phyloP scores from a whole-genome alignment of 1,284 basidiomycete species.

The Phenoliferia sp. region DNA sequence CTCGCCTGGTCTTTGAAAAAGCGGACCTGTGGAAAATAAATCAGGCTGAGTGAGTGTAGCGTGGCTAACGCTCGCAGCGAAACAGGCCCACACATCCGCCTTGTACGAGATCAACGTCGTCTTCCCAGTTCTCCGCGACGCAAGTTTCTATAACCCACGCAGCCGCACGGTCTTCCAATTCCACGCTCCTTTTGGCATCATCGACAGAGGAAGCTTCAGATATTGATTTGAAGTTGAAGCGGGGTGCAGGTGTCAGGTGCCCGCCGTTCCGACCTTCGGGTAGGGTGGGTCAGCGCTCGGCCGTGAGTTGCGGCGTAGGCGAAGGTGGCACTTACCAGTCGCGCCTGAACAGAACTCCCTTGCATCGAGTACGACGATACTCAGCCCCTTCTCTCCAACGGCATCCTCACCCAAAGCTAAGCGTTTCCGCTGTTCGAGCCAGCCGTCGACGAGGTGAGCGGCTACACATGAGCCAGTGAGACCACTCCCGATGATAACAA shows the following conservation, averaged over 20 bases:
- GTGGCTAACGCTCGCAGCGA: too few species aligned
- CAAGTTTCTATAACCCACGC: conserved; percentile 53
- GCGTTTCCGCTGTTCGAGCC: conserved; percentile 25
- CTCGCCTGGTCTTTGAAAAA: conserved; percentile 54
- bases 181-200: conserved; percentile 55
- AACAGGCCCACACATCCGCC: conserved; percentile 43
- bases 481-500: conserved; percentile 70
- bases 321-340: conserved; percentile 52
- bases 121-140: conserved; percentile 46
- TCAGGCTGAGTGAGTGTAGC: not conserved
- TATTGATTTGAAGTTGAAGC: conserved; percentile 49
- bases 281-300: too few species aligned
- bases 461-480: conserved; percentile 67
- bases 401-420: conserved; percentile 6
- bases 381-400: conserved; percentile 41
- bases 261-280: conserved; percentile 58
- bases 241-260: conserved; percentile 58
- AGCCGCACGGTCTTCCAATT: conserved; percentile 58
- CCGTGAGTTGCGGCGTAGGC: not conserved
- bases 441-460: conserved; percentile 56
- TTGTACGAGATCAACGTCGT: conserved; percentile 59
- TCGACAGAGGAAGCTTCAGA: conserved; percentile 48
- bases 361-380: conserved; percentile 62
- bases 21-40: conserved; percentile 36
- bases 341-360: conserved; percentile 77